A percentile compares a stretch with the other conserved stretches of the same genome.
Evolutionary conservation across 768 basidiomycete genomes (phyloP).

Genomic region (Tylopilus subfusipes): DNA sequence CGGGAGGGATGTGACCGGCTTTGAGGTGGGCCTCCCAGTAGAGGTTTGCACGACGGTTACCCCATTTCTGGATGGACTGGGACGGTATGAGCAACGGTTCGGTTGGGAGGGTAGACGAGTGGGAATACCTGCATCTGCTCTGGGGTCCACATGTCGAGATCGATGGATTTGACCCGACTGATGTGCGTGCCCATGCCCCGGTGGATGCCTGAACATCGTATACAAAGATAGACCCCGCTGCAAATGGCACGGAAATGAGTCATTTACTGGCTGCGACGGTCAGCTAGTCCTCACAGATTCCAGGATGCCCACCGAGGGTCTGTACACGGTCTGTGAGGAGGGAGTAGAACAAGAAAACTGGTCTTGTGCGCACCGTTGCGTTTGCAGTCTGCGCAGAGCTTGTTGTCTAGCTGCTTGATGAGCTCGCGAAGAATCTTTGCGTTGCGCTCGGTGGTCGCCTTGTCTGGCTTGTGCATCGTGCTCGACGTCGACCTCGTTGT

Average conservation of each 20-base stretch:
- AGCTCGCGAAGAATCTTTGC: slow-evolving; percentile 79
- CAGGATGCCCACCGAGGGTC: slow-evolving; percentile 98
- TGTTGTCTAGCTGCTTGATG: slow-evolving; percentile 88
- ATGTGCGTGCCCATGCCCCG: slow-evolving; percentile 98
- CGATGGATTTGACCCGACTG: slow-evolving; percentile 94
- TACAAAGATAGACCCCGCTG: slow-evolving; percentile 92
- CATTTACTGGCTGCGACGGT: neutral
- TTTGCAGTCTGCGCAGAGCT: slow-evolving; percentile 94
- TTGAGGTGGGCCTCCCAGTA: slow-evolving; percentile 99
- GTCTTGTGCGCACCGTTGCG: slow-evolving; percentile 70
- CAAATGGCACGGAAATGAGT: slow-evolving; percentile 2
- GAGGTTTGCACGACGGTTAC: slow-evolving; percentile 85
- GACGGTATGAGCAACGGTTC: neutral
- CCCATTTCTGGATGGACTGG: slow-evolving; percentile 89
- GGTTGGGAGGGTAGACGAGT: slow-evolving; percentile 12
- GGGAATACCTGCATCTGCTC: slow-evolving; percentile 86
- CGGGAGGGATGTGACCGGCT: slow-evolving; percentile 84
- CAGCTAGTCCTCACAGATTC: slow-evolving; percentile 67
- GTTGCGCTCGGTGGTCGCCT: slow-evolving; percentile 78
- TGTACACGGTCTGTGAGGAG: slow-evolving; percentile 27
- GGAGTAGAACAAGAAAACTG: neutral
- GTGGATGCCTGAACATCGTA: slow-evolving; percentile 96
- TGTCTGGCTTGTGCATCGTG: slow-evolving; percentile 63
- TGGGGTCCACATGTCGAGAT: slow-evolving; percentile 96
- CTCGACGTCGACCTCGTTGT: slow-evolving; percentile 2